Base-by-base conservation (phyloP, 805 yeast genomes). In the Barnettozyma sucrosica region DNA sequence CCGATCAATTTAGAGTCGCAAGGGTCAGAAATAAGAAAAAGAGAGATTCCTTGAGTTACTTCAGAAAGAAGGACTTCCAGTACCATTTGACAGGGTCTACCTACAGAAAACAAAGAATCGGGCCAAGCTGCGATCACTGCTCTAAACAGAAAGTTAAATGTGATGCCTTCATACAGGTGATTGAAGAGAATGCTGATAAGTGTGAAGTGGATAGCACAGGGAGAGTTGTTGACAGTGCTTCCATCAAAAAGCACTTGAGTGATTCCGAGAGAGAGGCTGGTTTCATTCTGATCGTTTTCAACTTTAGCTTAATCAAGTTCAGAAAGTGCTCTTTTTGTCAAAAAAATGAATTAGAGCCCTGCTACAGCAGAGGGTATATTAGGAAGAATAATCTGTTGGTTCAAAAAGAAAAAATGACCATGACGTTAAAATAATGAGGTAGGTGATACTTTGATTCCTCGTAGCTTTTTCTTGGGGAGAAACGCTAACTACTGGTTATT, bases 11-110 rank as follows among this genome's bases (percentile, higher is more conserved):
- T 20, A 18, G 14, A 16, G 23, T 23, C 10, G 37, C 37, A 11
- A 23, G 18, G 16, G 28, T 28, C 18, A 23, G 26, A 34, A 34
- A 20, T 14, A 23, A 8, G 25, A 20, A 37, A 20, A 11, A n/a
- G 26, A 37, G 18, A 23, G 18, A n/a, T 10, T 37, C 41, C 16
- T 10, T 11, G 41, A 5, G 10, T 14, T 13, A 18, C 4, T 9
- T 9, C 5, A 20, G 40, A 37, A 75, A 47, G 80, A 77, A 62
- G 77, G 21, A 40, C 4, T 20, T 13, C 18, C 30, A 30, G 21
- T 36, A 34, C 26, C 48, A 46, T n/a, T 32, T 41, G 10, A 40
- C 49, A 23, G 49, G 46, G 7, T 34, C 21, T 10, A 41, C 49
- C 5, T 41, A 23, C 18, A 46, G 46, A 20, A 46, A 42, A n/a